Base-by-base conservation (phyloP, 1,139 yeast genomes). In the Yamadazyma songkhlaensis region DNA sequence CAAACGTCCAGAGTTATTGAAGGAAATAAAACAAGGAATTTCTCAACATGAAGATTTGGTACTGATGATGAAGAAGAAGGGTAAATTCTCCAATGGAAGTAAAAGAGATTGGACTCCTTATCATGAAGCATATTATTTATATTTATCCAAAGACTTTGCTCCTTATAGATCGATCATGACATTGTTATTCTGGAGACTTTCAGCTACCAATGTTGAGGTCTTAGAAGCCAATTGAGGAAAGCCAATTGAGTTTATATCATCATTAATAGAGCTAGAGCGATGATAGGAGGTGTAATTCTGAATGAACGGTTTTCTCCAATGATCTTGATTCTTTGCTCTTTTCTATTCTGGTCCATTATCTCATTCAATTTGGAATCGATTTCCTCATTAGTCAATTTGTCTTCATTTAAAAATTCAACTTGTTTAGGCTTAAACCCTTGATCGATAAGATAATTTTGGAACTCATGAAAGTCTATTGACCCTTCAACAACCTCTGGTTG, bases 131-230 rank as follows among this genome's bases (percentile, higher is more conserved):
- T 67, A 77, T 35, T 71, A 79, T 32, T 68, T 75, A 37, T 65
- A 66, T 30, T 67, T 81, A 27, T 86, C 89, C 0, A 68, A 72
- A 27, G 54, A 57, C 38, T 88, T 80, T 53, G 58, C 63, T 34
- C 97, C 97, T 0, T 82, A 81, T 55, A 64, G 83, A 45, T 73
- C 85, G 21, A 74, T 80, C 3, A 74, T 85, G 39, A 86, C 84
- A 84, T 56, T 84, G 55, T 51, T 86, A 6, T 60, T 87, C 50
- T 89, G 96, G 96, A 68, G 88, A 46, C 53, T 84, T 31, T 66
- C 82, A 14, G 60, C 77, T 27, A 78, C 87, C 3, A 72, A 77
- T 45, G 67, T 82, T 25, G 83, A 77, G 10, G 78, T 77, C 3
- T 54, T 57, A 37, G 64, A 61, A 17, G 7, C 4, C 27, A 8